phyloP scores from a whole-genome alignment of 495 filamentous ascomycete species.

The Podospora pseudopauciseta region DNA sequence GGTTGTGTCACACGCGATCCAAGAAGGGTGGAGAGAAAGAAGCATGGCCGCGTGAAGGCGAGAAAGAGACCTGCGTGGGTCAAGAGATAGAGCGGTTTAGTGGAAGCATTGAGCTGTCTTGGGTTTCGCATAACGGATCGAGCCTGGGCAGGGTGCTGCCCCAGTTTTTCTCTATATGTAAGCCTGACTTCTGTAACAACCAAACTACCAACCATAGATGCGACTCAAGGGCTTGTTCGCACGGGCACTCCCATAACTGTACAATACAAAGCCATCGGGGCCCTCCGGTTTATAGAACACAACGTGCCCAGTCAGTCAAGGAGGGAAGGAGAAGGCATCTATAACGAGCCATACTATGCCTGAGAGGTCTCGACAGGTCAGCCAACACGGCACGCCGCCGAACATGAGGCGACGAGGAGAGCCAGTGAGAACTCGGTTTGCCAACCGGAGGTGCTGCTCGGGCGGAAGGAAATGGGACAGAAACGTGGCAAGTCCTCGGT shows the following conservation, averaged over 20 bases:
- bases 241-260: slow-evolving; percentile 14
- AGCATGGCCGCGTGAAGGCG: slow-evolving; percentile 90
- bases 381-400: background rate
- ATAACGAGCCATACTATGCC: background rate
- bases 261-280: slow-evolving; percentile 22
- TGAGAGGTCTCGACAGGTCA: background rate
- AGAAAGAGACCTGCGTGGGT: slow-evolving; percentile 99
- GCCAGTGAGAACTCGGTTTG: background rate
- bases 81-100: slow-evolving; percentile 59
- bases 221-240: slow-evolving; percentile 1
- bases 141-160: slow-evolving; percentile 10
- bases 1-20: slow-evolving; percentile 89
- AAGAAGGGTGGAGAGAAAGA: slow-evolving; percentile 94
- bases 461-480: slow-evolving; percentile 14
- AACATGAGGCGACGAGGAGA: background rate
- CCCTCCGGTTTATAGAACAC: slow-evolving; percentile 1
- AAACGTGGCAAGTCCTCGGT: slow-evolving; percentile 6
- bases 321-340: background rate
- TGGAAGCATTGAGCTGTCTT: slow-evolving; percentile 14
- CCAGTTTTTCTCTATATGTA: slow-evolving; percentile 15
- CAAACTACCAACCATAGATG: slow-evolving; percentile 16
- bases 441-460: slow-evolving; percentile 9
- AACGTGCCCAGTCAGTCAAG: background rate
- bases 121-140: slow-evolving; percentile 23
- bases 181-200: slow-evolving; percentile 25